Percentiles rank a stretch among this genome's conserved stretches.
Evolutionary conservation across 2,329 filamentous ascomycete genomes (phyloP).

Genomic region (Gyromitra esculenta): DNA sequence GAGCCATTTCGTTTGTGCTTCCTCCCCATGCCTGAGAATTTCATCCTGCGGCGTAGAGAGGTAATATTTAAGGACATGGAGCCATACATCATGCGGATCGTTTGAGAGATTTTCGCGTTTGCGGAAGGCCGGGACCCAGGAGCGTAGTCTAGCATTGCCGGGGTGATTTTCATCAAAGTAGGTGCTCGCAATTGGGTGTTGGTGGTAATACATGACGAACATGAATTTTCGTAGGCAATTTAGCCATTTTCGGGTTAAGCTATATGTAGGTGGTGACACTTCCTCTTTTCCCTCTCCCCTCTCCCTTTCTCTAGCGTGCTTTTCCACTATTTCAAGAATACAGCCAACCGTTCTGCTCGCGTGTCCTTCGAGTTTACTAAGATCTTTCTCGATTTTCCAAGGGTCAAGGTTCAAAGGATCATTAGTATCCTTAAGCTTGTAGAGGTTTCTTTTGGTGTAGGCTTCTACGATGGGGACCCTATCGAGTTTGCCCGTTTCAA

Average conservation of each 20-base stretch:
- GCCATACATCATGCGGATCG: conserved; percentile 6
- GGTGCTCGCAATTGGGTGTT: background rate
- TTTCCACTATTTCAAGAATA: background rate
- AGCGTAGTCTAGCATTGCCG: background rate
- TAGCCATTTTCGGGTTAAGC: background rate
- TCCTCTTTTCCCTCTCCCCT: background rate
- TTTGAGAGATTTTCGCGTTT: conserved; percentile 1
- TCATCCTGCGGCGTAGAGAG: background rate
- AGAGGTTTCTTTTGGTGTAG: conserved; percentile 7
- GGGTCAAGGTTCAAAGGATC: background rate
- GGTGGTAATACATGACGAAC: conserved; percentile 35
- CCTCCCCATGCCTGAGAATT: background rate
- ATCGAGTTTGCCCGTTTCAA: background rate
- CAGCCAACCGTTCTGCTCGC: conserved; percentile 2
- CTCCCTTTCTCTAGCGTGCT: background rate
- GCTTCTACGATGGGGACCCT: background rate
- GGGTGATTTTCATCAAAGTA: conserved; percentile 21
- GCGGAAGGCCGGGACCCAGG: conserved; percentile 9
- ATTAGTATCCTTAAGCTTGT: background rate
- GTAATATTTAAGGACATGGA: conserved; percentile 19
- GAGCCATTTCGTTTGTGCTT: background rate
- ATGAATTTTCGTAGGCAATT: conserved; percentile 25
- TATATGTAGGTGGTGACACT: background rate
- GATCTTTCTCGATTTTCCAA: background rate
- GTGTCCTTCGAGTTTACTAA: conserved; percentile 1